Percentiles rank a stretch among this genome's conserved stretches.
These are phyloP conservation scores for Chaetomiaceae sp. DNA, from an alignment of 2,329 filamentous ascomycete genomes.

Conservation along the genomic window DNA sequence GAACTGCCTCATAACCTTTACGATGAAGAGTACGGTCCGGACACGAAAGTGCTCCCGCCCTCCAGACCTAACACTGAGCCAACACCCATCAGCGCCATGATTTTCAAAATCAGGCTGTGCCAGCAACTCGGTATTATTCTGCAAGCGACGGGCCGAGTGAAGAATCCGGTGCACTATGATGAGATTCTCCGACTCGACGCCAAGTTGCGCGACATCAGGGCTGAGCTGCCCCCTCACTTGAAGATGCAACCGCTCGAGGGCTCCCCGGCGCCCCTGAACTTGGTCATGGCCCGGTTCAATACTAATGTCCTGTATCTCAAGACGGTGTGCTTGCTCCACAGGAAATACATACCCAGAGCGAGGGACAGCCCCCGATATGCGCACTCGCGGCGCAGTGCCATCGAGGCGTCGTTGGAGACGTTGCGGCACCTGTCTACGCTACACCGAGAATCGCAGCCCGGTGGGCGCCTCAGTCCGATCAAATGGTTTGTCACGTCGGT, in stretches of 20 bases:
- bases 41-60: constrained; percentile 61
- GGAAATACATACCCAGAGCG: constrained; percentile 77
- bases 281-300: constrained; percentile 80
- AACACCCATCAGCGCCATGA: constrained; percentile 75
- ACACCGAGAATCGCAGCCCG: constrained; percentile 66
- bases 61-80: constrained; percentile 64
- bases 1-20: constrained; percentile 72
- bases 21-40: constrained; percentile 72
- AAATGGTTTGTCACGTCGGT: constrained; percentile 76
- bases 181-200: constrained; percentile 59
- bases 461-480: constrained; percentile 66
- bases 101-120: constrained; percentile 64
- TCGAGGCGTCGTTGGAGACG: constrained; percentile 81
- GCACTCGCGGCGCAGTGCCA: constrained; percentile 76
- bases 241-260: constrained; percentile 71
- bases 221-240: constrained; percentile 74
- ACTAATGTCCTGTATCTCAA: constrained; percentile 85
- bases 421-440: constrained; percentile 73
- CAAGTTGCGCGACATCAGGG: constrained; percentile 55
- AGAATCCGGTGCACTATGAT: constrained; percentile 55
- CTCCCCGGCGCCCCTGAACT: constrained; percentile 72
- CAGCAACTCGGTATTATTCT: constrained; percentile 67
- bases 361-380: constrained; percentile 74
- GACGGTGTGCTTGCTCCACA: constrained; percentile 81
- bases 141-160: constrained; percentile 56